phyloP scores from a whole-genome alignment of 768 basidiomycete species.

The Leucocoprinus sp. region DNA sequence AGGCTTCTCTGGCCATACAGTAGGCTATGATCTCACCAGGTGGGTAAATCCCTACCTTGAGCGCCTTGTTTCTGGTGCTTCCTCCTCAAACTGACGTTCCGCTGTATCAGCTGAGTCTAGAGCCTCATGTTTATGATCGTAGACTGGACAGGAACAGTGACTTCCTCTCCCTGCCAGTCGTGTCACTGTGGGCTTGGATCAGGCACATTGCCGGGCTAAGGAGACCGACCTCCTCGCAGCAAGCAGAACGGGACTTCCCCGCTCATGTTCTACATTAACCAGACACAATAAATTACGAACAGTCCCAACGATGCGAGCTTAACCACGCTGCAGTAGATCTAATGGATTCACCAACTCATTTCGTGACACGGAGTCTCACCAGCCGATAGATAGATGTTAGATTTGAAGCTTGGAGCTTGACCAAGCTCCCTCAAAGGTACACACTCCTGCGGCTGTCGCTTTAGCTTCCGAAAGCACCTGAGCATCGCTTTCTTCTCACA shows the following conservation, averaged over 20 bases:
- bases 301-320: neutral
- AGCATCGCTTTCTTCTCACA: slow-evolving; percentile 4
- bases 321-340: neutral
- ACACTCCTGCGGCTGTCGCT: slow-evolving; percentile 5
- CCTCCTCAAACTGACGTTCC: slow-evolving; percentile 7
- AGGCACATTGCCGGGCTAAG: slow-evolving; percentile 2
- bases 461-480: slow-evolving; percentile 6
- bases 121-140: slow-evolving; percentile 3
- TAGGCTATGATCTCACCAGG: slow-evolving; percentile 10
- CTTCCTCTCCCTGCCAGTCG: neutral
- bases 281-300: neutral
- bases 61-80: slow-evolving; percentile 1
- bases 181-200: neutral
- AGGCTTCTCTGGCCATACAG: slow-evolving; percentile 8
- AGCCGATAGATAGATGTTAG: neutral
- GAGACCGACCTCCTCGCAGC: neutral
- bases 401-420: slow-evolving; percentile 6
- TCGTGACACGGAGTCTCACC: neutral
- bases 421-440: slow-evolving; percentile 6
- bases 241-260: neutral
- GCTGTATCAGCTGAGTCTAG: slow-evolving; percentile 3
- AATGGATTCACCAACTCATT: neutral
- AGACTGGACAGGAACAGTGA: neutral
- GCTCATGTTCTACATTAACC: neutral
- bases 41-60: slow-evolving; percentile 6